These are phyloP conservation scores for Barbatosphaeria neglecta DNA, from an alignment of 495 filamentous ascomycete species.

Conservation along the genomic window DNA sequence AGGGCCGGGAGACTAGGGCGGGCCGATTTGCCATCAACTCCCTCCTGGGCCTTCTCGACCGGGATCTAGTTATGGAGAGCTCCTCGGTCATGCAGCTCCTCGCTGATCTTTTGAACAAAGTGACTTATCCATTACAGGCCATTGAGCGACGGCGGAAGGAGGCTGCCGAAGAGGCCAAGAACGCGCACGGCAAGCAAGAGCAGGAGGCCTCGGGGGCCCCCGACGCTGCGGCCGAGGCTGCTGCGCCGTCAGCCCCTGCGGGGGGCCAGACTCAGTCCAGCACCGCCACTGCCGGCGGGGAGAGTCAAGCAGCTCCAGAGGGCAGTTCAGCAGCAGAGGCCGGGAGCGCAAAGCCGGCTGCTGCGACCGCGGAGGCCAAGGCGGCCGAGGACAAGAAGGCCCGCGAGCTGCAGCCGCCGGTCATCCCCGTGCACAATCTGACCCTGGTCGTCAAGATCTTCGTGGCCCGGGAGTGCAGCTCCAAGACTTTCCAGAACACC, in stretches of 20 bases:
- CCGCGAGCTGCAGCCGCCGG: conserved; percentile 64
- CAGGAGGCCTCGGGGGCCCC: conserved; percentile 12
- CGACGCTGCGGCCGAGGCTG: conserved; percentile 10
- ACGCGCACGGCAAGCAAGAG: conserved; percentile 11
- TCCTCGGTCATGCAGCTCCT: conserved; percentile 89
- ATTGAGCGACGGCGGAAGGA: conserved; percentile 76
- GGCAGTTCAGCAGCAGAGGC: conserved; percentile 14
- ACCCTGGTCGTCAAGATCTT: conserved; percentile 91
- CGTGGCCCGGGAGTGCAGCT: conserved; percentile 87
- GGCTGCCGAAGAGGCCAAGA: conserved; percentile 46
- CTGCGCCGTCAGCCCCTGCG: conserved; percentile 12
- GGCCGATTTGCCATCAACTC: conserved; percentile 88
- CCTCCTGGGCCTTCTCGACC: conserved; percentile 75
- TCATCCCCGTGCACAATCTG: conserved; percentile 81
- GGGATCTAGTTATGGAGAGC: conserved; percentile 88
- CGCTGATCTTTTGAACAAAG: conserved; percentile 71
- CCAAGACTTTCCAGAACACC: conserved; percentile 93
- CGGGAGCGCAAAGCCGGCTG: conserved; percentile 32
- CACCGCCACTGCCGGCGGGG: conserved; percentile 3
- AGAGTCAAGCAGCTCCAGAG: conserved; percentile 14
- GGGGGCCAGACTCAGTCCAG: conserved; percentile 8
- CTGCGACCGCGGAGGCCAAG: conserved; percentile 46
- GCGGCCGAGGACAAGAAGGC: conserved; percentile 54
- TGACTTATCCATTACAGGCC: conserved; percentile 75
- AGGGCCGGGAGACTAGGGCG: conserved; percentile 71